Evolutionary conservation across 495 filamentous ascomycete species (phyloP).

Genomic region (Usnea hakonensis): DNA sequence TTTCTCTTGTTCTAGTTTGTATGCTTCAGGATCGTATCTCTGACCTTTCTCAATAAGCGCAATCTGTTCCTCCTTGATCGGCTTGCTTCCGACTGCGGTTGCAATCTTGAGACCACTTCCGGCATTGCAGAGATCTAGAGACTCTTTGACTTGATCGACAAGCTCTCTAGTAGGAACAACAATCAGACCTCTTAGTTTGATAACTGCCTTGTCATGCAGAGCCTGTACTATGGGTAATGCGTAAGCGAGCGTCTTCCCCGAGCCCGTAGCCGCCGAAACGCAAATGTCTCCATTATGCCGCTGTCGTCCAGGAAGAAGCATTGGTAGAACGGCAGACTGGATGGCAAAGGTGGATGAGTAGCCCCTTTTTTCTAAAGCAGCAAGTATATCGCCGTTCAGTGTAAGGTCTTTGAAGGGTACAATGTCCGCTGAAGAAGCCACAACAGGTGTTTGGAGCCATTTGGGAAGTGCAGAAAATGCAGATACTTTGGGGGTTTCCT

Average conservation of each 20-base stretch:
- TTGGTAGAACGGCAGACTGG: constrained; percentile 70
- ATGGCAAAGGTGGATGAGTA: constrained; percentile 76
- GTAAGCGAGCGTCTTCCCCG: constrained; percentile 89
- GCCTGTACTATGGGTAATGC: constrained; percentile 74
- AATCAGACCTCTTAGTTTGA: constrained; percentile 64
- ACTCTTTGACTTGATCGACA: constrained; percentile 69
- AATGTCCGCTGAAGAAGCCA: constrained; percentile 49
- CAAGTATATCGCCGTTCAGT: constrained; percentile 46
- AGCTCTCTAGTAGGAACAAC: constrained; percentile 87
- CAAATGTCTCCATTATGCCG: constrained; percentile 66
- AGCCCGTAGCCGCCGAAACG: constrained; percentile 83
- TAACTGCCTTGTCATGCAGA: constrained; percentile 51
- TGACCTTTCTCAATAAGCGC: constrained; percentile 55
- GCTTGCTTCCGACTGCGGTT: constrained; percentile 70
- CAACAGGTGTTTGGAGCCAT: constrained; percentile 71
- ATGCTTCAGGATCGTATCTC: constrained; percentile 50
- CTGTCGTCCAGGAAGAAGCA: constrained; percentile 55
- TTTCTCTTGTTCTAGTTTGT: constrained; percentile 34
- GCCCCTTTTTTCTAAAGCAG: constrained; percentile 55
- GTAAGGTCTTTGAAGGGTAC: constrained; percentile 56
- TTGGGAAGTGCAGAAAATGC: constrained; percentile 41
- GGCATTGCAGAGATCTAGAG: constrained; percentile 58
- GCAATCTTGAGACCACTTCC: constrained; percentile 65
- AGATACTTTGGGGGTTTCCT: constrained; percentile 42
- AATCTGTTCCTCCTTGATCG: constrained; percentile 66